phyloP scores from a whole-genome alignment of 1,139 yeast species.

The Hyphopichia khmerensis region DNA sequence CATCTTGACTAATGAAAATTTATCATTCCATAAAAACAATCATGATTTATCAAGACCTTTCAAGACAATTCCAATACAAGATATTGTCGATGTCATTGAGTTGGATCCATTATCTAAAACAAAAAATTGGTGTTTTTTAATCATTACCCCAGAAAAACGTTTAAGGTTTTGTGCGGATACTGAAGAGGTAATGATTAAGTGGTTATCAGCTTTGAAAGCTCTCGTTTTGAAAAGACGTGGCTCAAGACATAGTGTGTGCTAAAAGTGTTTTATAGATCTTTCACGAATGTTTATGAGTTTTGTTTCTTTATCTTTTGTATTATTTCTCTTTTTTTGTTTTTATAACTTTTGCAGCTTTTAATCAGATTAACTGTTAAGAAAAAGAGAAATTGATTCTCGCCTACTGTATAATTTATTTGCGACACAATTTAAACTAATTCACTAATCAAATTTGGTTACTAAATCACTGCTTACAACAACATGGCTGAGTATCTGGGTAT shows the following conservation, averaged over 20 bases:
- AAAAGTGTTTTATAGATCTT: background rate
- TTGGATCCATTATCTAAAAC: slow-evolving; percentile 47
- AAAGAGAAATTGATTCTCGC: no score
- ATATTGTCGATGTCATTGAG: slow-evolving; percentile 54
- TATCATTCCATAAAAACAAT: slow-evolving; percentile 40
- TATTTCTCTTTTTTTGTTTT: no score
- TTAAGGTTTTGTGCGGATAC: slow-evolving; percentile 42
- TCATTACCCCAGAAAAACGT: slow-evolving; percentile 48
- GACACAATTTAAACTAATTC: no score
- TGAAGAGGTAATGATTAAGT: slow-evolving; percentile 49
- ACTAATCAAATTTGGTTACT: no score
- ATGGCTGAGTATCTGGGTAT: no score
- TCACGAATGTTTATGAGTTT: background rate
- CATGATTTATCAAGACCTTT: slow-evolving; percentile 15
- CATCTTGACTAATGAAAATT: slow-evolving; percentile 39
- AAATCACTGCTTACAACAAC: no score
- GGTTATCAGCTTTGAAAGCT: slow-evolving; percentile 49
- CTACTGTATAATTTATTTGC: no score
- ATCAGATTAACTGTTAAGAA: no score
- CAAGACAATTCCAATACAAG: slow-evolving; percentile 32
- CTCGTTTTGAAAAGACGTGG: slow-evolving; percentile 3
- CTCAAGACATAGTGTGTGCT: background rate
- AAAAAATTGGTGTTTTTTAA: slow-evolving; percentile 45
- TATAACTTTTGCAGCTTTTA: no score
- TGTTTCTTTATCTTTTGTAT: no score